These are phyloP conservation scores for Talaromyces ruber DNA, from an alignment of 495 filamentous ascomycete genomes.

Conservation along the genomic window DNA sequence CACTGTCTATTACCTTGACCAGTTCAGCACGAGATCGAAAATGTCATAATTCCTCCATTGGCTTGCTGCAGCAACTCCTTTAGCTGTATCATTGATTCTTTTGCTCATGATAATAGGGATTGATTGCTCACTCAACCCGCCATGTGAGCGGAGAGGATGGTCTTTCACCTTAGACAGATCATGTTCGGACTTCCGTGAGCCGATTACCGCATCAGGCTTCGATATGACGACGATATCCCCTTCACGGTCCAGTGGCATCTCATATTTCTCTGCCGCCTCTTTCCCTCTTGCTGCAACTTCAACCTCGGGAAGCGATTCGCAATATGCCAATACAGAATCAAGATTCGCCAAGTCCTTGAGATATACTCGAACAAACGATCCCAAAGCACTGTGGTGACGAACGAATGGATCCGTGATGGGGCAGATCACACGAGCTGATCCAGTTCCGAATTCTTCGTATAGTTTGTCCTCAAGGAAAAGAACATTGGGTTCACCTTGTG, in stretches of 20 bases:
- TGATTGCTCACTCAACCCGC: constrained; percentile 23
- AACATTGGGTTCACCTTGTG: constrained; percentile 21
- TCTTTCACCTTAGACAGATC: constrained; percentile 19
- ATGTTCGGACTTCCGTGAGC: constrained; percentile 18
- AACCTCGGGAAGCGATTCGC: constrained; percentile 17
- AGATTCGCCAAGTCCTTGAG: constrained; percentile 10
- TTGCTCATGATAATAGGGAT: constrained; percentile 22
- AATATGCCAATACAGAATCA: constrained; percentile 8
- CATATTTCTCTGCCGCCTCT: constrained; percentile 19
- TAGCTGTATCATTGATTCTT: background rate
- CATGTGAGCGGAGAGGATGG: constrained; percentile 25
- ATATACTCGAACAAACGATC: constrained; percentile 28
- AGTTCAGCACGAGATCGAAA: constrained; percentile 26
- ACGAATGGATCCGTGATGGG: constrained; percentile 30
- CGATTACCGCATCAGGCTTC: constrained; percentile 19
- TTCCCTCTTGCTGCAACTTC: constrained; percentile 16
- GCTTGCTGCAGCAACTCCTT: background rate
- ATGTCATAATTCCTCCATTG: constrained; percentile 25
- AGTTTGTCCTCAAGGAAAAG: constrained; percentile 25
- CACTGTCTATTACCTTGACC: background rate
- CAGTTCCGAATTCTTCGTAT: constrained; percentile 15
- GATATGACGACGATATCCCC: constrained; percentile 26
- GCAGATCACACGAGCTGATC: constrained; percentile 24
- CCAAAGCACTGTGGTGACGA: constrained; percentile 26
- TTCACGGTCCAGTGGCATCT: constrained; percentile 26